Evolutionary conservation across 2,329 filamentous ascomycete species (phyloP).

Genomic region (Aspergillus novoparasiticus): DNA sequence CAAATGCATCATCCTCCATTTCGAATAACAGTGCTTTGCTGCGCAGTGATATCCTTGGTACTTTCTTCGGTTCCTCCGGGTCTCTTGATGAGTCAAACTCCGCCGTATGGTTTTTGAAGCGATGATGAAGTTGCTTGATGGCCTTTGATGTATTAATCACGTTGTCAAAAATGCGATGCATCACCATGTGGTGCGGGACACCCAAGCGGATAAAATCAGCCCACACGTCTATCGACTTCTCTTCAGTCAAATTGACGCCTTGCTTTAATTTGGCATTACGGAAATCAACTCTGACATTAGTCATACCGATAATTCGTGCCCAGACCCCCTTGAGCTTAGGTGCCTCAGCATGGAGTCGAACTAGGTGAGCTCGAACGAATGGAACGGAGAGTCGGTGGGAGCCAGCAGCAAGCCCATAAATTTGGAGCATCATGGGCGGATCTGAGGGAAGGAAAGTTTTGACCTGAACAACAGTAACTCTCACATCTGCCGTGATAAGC

Average conservation of each 20-base stretch:
- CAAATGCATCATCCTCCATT: slow-evolving; percentile 92
- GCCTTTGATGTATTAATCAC: slow-evolving; percentile 85
- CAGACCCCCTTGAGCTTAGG: slow-evolving; percentile 81
- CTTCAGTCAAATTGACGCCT: slow-evolving; percentile 63
- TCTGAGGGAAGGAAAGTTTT: slow-evolving; percentile 88
- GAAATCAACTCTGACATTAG: slow-evolving; percentile 76
- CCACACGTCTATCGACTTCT: slow-evolving; percentile 80
- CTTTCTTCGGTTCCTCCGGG: slow-evolving; percentile 80
- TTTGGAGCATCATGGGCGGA: slow-evolving; percentile 86
- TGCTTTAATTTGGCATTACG: slow-evolving; percentile 74
- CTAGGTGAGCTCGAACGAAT: slow-evolving; percentile 73
- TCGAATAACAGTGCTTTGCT: slow-evolving; percentile 85
- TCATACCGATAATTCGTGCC: slow-evolving; percentile 84
- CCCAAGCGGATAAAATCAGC: slow-evolving; percentile 84
- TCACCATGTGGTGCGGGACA: slow-evolving; percentile 86
- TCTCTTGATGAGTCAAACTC: slow-evolving; percentile 86
- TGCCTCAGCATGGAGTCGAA: slow-evolving; percentile 84
- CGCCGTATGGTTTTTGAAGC: slow-evolving; percentile 83
- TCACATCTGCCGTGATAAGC: slow-evolving; percentile 79
- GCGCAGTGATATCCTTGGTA: slow-evolving; percentile 83
- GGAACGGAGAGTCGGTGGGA: slow-evolving; percentile 86
- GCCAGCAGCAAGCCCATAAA: slow-evolving; percentile 80
- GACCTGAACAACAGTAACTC: slow-evolving; percentile 77
- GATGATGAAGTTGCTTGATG: slow-evolving; percentile 85
- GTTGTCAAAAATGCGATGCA: slow-evolving; percentile 93